Conservation (phyloP, 331 rosid genomes). For the Rhamnella rubrinervis region DNA sequence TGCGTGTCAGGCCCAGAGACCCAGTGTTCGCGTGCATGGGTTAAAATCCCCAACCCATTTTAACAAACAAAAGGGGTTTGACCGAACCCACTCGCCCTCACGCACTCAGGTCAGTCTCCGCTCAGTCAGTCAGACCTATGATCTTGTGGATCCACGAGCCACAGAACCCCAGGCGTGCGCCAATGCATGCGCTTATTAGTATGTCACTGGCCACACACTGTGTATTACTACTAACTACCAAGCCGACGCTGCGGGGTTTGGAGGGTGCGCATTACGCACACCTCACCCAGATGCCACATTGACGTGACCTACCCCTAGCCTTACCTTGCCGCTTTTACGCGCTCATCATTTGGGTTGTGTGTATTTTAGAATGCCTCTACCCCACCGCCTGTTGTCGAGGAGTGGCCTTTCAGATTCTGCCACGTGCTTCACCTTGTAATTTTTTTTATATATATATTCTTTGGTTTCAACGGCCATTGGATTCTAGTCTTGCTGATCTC, state of each 20-base stretch:
- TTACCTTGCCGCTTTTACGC: neutral
- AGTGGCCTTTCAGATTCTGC: neutral
- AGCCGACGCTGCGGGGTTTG: too few species aligned
- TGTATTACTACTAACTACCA: too few species aligned
- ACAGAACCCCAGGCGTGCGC: slow-evolving; percentile 31
- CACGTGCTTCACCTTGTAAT: slow-evolving; percentile 12
- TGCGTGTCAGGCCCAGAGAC: neutral
- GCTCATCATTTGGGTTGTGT: slow-evolving; percentile 25
- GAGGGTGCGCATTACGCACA: too few species aligned
- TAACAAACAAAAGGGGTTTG: slow-evolving; percentile 36
- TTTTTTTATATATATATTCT: too few species aligned
- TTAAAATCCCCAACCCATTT: slow-evolving; percentile 28
- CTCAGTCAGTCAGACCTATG: too few species aligned
- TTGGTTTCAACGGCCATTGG: too few species aligned
- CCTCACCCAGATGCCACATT: neutral
- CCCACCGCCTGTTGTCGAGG: neutral
- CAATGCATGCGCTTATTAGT: slow-evolving; percentile 38
- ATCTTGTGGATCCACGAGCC: slow-evolving; percentile 37
- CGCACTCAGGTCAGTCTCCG: neutral
- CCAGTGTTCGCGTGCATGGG: slow-evolving; percentile 35
- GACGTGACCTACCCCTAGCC: slow-evolving; percentile 6
- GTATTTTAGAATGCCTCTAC: neutral
- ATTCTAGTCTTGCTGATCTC: too few species aligned
- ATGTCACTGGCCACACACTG: too few species aligned
- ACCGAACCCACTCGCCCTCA: slow-evolving; percentile 15